Percentiles rank a stretch among this genome's conserved stretches.
phyloP scores from a whole-genome alignment of 208 protist species.

The Borovskyia barvae region DNA sequence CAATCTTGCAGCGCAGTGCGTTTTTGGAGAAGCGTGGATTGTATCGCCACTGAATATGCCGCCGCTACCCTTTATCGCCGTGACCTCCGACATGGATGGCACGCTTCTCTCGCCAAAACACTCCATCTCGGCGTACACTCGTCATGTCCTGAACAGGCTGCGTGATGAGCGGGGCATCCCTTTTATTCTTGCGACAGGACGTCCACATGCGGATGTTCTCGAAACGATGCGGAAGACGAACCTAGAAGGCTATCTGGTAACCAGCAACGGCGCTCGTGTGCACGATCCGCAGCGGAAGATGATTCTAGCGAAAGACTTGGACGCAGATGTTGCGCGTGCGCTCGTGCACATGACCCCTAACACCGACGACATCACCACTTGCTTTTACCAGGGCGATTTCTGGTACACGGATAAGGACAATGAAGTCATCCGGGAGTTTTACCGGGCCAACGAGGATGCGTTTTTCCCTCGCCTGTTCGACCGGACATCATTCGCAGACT shows the following conservation, averaged over 20 bases:
- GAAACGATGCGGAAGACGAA: slow-evolving; percentile 29
- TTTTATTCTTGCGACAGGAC: slow-evolving; percentile 49
- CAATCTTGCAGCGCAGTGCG: neutral
- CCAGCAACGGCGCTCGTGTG: slow-evolving; percentile 47
- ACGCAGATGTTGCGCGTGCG: slow-evolving; percentile 22
- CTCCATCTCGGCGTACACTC: slow-evolving; percentile 21
- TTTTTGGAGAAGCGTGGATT: no score
- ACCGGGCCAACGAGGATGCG: slow-evolving; percentile 30
- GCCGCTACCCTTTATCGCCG: slow-evolving; percentile 29
- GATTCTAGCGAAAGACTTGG: slow-evolving; percentile 37
- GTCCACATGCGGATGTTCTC: slow-evolving; percentile 43
- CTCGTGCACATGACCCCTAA: slow-evolving; percentile 20
- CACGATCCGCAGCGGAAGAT: slow-evolving; percentile 27
- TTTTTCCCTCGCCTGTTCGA: slow-evolving; percentile 30
- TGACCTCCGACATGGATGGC: slow-evolving; percentile 56
- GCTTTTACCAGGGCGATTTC: slow-evolving; percentile 36
- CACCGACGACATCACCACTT: slow-evolving; percentile 23
- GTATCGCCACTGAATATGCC: no score
- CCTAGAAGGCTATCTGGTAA: slow-evolving; percentile 42
- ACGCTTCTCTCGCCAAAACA: slow-evolving; percentile 40
- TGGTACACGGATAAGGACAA: slow-evolving; percentile 32
- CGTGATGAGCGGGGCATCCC: slow-evolving; percentile 14
- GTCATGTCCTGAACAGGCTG: slow-evolving; percentile 20
- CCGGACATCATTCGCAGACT: slow-evolving; percentile 18
- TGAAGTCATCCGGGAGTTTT: slow-evolving; percentile 25